A percentile compares a stretch with the other conserved stretches of the same genome.
Conservation (phyloP, 345 rosid genomes). For the Eucalyptus regnans region DNA sequence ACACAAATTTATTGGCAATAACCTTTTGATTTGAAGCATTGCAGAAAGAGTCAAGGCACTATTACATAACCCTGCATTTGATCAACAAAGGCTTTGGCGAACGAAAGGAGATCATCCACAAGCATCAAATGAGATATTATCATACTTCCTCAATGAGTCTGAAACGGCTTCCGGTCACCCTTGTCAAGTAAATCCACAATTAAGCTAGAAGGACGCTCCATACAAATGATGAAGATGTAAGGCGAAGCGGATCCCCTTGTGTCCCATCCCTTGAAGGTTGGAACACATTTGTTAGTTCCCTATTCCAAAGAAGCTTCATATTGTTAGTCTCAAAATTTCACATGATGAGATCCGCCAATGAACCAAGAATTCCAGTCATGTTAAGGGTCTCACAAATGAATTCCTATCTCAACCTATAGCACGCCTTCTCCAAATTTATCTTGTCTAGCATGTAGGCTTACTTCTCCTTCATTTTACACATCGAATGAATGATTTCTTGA, state of each 20-base stretch:
- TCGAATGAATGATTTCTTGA: not conserved
- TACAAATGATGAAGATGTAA: not conserved
- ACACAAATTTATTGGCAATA: not conserved
- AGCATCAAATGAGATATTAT: not conserved
- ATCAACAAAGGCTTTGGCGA: not conserved
- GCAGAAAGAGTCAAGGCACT: not conserved
- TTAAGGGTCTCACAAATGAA: not conserved
- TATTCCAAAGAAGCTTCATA: not conserved
- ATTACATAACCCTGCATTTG: not conserved
- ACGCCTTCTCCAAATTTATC: not conserved
- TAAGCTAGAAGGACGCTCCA: not conserved
- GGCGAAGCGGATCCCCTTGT: not conserved
- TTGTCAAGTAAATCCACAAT: not conserved
- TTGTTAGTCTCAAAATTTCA: not conserved
- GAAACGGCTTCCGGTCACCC: fast-evolving
- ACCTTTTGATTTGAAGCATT: not conserved
- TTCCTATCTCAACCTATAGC: not conserved
- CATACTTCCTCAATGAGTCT: fast-evolving
- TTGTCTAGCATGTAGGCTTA: not conserved
- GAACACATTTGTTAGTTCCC: not conserved
- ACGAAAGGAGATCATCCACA: not conserved
- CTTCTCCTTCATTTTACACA: not conserved
- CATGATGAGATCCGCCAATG: not conserved
- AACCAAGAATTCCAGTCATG: not conserved
- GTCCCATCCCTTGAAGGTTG: not conserved